Evolutionary conservation across 2,329 filamentous ascomycete species (phyloP), one percentile per base, ranked within the genome.

Genomic region (Trichothecium sympodiale): DNA sequence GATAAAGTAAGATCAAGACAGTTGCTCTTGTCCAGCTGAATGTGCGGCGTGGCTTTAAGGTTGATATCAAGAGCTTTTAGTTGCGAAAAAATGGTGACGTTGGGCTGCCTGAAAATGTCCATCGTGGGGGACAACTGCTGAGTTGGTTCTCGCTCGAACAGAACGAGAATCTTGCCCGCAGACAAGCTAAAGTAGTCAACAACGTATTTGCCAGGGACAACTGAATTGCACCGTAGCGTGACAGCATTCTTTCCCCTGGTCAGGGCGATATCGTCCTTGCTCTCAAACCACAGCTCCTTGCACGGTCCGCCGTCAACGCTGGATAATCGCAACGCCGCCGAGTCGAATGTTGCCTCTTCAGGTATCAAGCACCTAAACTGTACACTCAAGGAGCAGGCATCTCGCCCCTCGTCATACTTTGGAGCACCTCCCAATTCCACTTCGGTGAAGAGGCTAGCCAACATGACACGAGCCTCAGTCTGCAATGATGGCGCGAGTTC

Each of bases 11-110:
- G 62, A 39, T 94, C 83, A 1, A 96, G 64, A 1, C 75, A 78
- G 38, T 83, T 83, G 47, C 80, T 78, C 45, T 79, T 79, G 52
- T 93, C 84, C 5, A 98, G 73, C 42, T 89, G 78, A 17, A 93
- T 80, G 31, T 78, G 65, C 41, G 73, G 80, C 1, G 83, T 77
- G 1, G 83, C 67, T 29, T 64, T 67, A 7, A 93, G 61, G 33
- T 69, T 71, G 3, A 83, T 73, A 40, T 85, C 74, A 4, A 95
- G 72, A 0, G 82, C 73, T 31, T 77, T 67, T 2, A 70, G 57
- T 13, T 77, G 73, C 23, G 87, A 83, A 52, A 84, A 94, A 18
- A 89, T 68, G n/a, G 77, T 69, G 1, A 93, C 66, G 6, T 74
- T 71, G 0, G 80, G 67, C 13, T 70, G 65, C 29, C 61, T 70